phyloP scores from a whole-genome alignment of 495 filamentous ascomycete genomes.

The Rusavskia elegans region DNA sequence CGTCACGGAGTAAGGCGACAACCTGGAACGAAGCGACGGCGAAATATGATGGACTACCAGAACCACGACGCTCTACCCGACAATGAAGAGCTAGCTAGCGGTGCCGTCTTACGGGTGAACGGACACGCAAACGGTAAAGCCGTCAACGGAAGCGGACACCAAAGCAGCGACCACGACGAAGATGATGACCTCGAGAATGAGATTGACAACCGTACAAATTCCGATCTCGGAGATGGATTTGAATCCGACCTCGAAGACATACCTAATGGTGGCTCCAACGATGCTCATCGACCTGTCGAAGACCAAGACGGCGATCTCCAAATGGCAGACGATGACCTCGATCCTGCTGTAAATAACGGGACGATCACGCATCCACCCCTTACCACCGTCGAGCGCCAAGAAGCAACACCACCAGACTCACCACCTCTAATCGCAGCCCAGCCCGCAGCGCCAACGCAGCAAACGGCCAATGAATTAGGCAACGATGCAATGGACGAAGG shows the following conservation, averaged over 20 bases:
- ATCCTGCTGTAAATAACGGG: conserved; percentile 3
- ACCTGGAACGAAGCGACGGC: conserved; percentile 38
- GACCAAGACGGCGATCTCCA: conserved; percentile 42
- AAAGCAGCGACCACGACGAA: conserved; percentile 16
- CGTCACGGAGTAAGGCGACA: conserved; percentile 55
- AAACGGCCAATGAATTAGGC: conserved; percentile 7
- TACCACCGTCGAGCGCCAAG: conserved; percentile 14
- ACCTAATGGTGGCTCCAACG: conserved; percentile 15
- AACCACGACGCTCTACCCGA: conserved; percentile 45
- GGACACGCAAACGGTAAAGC: conserved; percentile 12
- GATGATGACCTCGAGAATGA: conserved; percentile 33
- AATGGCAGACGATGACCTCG: conserved; percentile 40
- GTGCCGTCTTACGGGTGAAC: conserved; percentile 23
- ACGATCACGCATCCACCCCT: conserved; percentile 16
- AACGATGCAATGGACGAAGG: conserved; percentile 16
- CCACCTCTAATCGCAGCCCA: conserved; percentile 13
- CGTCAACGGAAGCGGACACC: conserved; percentile 24
- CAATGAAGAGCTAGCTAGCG: conserved; percentile 44
- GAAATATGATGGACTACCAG: conserved; percentile 57
- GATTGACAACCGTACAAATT: conserved; percentile 18
- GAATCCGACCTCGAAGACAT: conserved; percentile 9
- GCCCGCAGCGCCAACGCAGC: conserved; percentile 7
- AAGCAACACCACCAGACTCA: conserved; percentile 18
- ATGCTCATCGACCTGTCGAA: conserved; percentile 14
- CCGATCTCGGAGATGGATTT: conserved; percentile 14